Evolutionary conservation across 2,329 filamentous ascomycete species (phyloP).

Genomic region (Pseudogymnoascus verrucosus): DNA sequence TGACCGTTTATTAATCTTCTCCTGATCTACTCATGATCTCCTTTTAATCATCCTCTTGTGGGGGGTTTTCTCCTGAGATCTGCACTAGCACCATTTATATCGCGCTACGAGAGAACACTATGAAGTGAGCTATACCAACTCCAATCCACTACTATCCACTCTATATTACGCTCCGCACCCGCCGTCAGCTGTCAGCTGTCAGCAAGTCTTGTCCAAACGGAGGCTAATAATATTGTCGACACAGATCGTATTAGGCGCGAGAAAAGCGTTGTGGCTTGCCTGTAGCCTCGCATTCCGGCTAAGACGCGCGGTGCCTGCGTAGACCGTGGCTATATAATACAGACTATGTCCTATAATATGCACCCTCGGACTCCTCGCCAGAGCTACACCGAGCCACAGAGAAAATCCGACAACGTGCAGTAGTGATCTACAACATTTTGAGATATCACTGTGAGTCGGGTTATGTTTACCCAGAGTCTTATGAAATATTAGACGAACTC

Average conservation of each 20-base stretch:
- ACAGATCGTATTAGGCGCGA: slow-evolving; percentile 80
- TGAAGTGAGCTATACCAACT: background rate
- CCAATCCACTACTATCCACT: background rate
- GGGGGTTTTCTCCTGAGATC: background rate
- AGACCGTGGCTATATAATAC: background rate
- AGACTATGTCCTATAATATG: background rate
- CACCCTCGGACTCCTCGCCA: background rate
- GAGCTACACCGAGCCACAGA: background rate
- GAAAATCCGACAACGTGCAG: background rate
- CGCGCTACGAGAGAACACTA: background rate
- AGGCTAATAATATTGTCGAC: slow-evolving; percentile 50
- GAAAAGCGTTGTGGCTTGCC: slow-evolving; percentile 82
- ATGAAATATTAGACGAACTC: background rate
- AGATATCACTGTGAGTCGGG: background rate
- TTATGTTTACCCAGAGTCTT: background rate
- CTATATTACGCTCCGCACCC: background rate
- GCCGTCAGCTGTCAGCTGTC: background rate
- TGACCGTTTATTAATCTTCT: background rate
- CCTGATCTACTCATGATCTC: background rate
- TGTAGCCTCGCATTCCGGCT: slow-evolving; percentile 34
- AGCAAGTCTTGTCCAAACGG: background rate
- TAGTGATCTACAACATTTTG: background rate
- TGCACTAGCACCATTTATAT: background rate
- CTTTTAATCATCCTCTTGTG: background rate
- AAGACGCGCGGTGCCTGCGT: background rate